A percentile compares a stretch with the other conserved stretches of the same genome.
phyloP scores from a whole-genome alignment of 108 stramenopile species.

The Aurantiochytrium sp. region DNA sequence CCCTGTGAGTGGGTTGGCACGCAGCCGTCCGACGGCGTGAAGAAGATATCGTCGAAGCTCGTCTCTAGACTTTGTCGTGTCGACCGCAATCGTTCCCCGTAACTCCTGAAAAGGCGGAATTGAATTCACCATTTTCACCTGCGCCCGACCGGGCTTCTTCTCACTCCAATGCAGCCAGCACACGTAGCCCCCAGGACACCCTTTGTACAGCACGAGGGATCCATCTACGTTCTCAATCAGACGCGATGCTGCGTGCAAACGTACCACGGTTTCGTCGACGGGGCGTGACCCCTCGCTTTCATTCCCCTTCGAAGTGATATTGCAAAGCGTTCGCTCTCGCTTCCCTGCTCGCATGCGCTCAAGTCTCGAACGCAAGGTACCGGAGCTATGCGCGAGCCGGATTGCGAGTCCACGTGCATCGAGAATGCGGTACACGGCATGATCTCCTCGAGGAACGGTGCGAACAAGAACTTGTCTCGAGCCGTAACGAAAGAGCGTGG shows the following conservation, averaged over 20 bases:
- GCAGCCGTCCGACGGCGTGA: background rate
- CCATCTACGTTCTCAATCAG: background rate
- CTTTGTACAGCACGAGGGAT: background rate
- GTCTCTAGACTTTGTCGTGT: background rate
- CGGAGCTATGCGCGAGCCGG: background rate
- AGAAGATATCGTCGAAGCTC: background rate
- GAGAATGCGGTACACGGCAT: background rate
- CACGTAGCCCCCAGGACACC: background rate
- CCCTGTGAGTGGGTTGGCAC: background rate
- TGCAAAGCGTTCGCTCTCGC: background rate
- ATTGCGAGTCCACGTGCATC: background rate
- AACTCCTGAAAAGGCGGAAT: background rate
- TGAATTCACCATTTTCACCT: background rate
- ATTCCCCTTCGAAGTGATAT: background rate
- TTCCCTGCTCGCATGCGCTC: background rate
- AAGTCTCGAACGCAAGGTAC: background rate
- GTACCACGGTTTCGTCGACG: background rate
- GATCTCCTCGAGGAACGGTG: background rate
- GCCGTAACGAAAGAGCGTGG: background rate
- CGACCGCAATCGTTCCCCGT: background rate
- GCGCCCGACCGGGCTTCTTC: background rate
- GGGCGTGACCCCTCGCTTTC: background rate
- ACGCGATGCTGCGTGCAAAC: background rate
- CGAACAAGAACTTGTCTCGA: background rate
- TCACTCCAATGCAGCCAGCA: background rate